Evolutionary conservation across 1,284 basidiomycete species (phyloP), one percentile per base, ranked within the genome.

Genomic region (Tylopilus sp.): DNA sequence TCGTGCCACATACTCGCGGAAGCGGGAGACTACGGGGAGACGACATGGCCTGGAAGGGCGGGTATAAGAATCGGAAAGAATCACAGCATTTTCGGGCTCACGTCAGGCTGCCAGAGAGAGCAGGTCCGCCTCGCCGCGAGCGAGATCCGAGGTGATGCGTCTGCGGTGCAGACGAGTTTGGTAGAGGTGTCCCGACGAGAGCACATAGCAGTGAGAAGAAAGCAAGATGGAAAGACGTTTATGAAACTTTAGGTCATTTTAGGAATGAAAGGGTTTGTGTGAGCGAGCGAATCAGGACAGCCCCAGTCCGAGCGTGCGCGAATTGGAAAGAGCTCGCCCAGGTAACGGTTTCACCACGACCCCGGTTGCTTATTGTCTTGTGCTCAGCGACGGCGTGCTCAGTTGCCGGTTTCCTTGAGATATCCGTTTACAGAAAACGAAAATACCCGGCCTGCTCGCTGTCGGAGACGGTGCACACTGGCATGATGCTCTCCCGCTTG

Each of bases 141-240:
- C 63, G 67, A 67, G 72, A 75, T 73, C 70, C 70, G 67, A 66
- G 62, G 63, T 61, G 65, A 62, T 59, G 59, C 38, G 45, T 60
- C 52, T 61, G 65, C 63, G 47, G 61, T 64, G 64, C 64, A 61
- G 59, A 62, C 70, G 51, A 58, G 64, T 67, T 68, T 70, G 72
- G 73, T 60, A 73, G 67, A 63, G 54, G 20, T 53, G 73, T 59
- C 56, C 64, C 64, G 66, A 66, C 53, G 46, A 58, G 54, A 37
- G 50, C 45, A 46, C 39, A 48, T 56, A 61, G 35, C 35, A 20
- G 59, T 56, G 60, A 61, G 52, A 66, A 61, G 52, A 66, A 58
- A 59, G 49, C 46, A 56, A 57, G 42, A 54, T 58, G 51, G 36
- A 37, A 55, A 34, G 43, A 30, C 12, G 46, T 55, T 66, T 56